Conservation (phyloP, 306 rosid genomes). For the Cucumis cinereus region DNA sequence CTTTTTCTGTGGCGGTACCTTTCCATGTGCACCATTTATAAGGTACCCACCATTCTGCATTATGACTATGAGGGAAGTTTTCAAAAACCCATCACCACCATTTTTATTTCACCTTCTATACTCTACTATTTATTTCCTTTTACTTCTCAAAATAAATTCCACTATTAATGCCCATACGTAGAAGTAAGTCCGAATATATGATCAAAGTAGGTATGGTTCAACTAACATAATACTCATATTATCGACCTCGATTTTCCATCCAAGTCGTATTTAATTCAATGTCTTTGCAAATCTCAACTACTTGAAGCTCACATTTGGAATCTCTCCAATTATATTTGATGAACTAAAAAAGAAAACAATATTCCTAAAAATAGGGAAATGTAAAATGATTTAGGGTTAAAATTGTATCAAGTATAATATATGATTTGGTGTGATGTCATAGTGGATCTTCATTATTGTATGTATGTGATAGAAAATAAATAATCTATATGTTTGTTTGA, state of each 20-base stretch:
- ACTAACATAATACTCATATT: too few species aligned
- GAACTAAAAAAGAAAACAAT: too few species aligned
- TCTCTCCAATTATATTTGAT: too few species aligned
- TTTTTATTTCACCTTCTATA: not conserved
- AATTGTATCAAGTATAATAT: not conserved
- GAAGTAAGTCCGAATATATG: not conserved
- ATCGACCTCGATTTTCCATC: too few species aligned
- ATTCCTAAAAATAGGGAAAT: too few species aligned
- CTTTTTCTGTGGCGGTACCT: constrained; percentile 5
- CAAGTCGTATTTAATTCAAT: too few species aligned
- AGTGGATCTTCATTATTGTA: not conserved
- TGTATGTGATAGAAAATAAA: too few species aligned
- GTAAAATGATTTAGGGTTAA: not conserved
- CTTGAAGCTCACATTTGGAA: too few species aligned
- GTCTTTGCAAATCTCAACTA: too few species aligned
- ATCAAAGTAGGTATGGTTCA: too few species aligned
- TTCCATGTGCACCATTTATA: constrained; percentile 11
- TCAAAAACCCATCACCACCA: constrained; percentile 10
- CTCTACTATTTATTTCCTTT: not conserved
- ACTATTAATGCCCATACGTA: constrained; percentile 5
- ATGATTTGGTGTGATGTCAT: not conserved
- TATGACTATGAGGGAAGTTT: constrained; percentile 1
- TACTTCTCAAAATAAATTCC: not conserved
- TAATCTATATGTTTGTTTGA: too few species aligned
- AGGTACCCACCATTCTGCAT: constrained; percentile 10